Evolutionary conservation across 2,329 filamentous ascomycete genomes (phyloP).

Genomic region (Harringtonia lauricola): DNA sequence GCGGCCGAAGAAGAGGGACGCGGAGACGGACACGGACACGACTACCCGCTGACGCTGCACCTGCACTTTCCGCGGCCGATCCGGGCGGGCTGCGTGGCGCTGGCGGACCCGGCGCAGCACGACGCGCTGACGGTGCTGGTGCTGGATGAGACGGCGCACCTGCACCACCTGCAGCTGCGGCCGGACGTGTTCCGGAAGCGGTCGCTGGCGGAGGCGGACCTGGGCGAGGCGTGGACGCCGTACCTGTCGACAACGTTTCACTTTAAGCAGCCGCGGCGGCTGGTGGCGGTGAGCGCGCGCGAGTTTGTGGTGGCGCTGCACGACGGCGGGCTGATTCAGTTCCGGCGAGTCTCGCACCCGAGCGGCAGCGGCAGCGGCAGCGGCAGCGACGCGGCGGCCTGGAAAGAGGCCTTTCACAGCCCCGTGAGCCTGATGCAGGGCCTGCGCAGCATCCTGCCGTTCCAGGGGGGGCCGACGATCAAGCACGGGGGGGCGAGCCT

Average conservation of each 20-base stretch:
- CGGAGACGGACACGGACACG: too few relatives aligned
- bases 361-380: too few relatives aligned
- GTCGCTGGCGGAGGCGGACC: slow-evolving; percentile 57
- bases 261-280: slow-evolving; percentile 69
- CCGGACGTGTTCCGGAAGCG: slow-evolving; percentile 70
- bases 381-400: too few relatives aligned
- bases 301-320: slow-evolving; percentile 72
- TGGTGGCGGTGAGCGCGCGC: slow-evolving; percentile 62
- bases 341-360: too few relatives aligned
- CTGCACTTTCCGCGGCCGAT: slow-evolving; percentile 68
- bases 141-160: slow-evolving; percentile 64
- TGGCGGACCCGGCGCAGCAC: slow-evolving; percentile 69
- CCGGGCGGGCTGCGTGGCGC: slow-evolving; percentile 64
- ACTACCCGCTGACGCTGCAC: slow-evolving; percentile 65
- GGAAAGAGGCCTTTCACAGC: slow-evolving; percentile 65
- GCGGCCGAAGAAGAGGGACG: too few relatives aligned
- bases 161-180: slow-evolving; percentile 76
- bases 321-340: slow-evolving; percentile 62
- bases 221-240: slow-evolving; percentile 67
- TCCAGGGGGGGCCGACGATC: slow-evolving; percentile 53
- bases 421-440: slow-evolving; percentile 62
- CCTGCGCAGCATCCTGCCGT: slow-evolving; percentile 54
- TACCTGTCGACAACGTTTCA: slow-evolving; percentile 62
- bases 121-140: slow-evolving; percentile 72
- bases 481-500: slow-evolving; percentile 53